Conservation (phyloP, 2,329 filamentous ascomycete species). For the Fusarium nematophilum region DNA sequence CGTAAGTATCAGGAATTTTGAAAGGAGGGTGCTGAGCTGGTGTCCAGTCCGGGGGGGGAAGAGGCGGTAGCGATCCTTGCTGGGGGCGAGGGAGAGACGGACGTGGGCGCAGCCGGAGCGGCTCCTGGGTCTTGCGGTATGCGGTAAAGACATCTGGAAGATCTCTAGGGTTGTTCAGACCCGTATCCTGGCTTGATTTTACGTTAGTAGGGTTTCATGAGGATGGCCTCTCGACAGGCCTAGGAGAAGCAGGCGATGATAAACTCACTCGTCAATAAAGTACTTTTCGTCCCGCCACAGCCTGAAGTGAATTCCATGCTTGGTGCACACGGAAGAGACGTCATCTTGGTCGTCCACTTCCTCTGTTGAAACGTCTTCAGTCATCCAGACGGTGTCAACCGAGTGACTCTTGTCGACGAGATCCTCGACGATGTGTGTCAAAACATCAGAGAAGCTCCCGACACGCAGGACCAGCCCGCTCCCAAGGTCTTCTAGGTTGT, state of each 20-base stretch:
- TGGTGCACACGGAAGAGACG: conserved; percentile 64
- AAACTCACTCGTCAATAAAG: conserved; percentile 79
- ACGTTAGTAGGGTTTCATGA: conserved; percentile 26
- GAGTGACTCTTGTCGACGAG: conserved; percentile 55
- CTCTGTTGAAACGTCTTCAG: conserved; percentile 75
- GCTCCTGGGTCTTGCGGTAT: conserved; percentile 79
- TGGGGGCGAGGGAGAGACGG: conserved; percentile 63
- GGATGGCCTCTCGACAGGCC: background rate
- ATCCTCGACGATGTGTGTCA: conserved; percentile 66
- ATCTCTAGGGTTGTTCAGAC: conserved; percentile 65
- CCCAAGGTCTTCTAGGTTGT: conserved; percentile 65
- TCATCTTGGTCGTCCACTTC: conserved; percentile 73
- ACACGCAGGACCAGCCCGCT: conserved; percentile 74
- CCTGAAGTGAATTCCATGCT: conserved; percentile 68
- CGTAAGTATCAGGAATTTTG: conserved; percentile 65
- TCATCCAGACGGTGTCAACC: conserved; percentile 79
- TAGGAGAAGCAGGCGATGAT: no score
- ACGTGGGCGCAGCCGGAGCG: conserved; percentile 73
- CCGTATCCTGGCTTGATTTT: conserved; percentile 70
- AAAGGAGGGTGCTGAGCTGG: conserved; percentile 73
- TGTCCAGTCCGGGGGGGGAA: conserved; percentile 62
- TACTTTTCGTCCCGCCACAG: conserved; percentile 82
- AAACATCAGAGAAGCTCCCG: conserved; percentile 69
- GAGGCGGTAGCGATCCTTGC: conserved; percentile 63
- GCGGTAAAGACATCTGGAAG: conserved; percentile 81